phyloP scores from a whole-genome alignment of 345 rosid genomes.

The Linum lewisii region DNA sequence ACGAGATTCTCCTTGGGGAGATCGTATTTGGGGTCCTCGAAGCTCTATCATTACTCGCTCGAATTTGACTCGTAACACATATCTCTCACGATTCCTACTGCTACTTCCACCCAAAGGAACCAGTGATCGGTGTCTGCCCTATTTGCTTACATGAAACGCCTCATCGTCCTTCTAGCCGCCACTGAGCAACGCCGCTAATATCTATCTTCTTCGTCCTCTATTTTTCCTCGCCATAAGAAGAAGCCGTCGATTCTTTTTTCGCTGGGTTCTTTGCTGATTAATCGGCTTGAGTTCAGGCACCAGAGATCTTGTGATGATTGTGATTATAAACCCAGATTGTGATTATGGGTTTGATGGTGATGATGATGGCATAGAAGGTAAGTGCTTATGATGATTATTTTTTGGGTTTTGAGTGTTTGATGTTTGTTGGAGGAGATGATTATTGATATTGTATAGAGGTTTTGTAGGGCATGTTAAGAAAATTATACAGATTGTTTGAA shows the following conservation, averaged over 20 bases:
- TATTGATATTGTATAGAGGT: too few relatives aligned
- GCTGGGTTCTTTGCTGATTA: slow-evolving; percentile 49
- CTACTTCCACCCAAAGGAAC: slow-evolving; percentile 68
- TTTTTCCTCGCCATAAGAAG: slow-evolving; percentile 35
- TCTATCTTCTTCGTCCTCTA: slow-evolving; percentile 26
- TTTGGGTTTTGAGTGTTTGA: too few relatives aligned
- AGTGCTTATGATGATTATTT: too few relatives aligned
- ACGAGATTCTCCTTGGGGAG: too few relatives aligned
- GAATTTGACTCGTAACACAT: too few relatives aligned
- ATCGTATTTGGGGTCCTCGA: too few relatives aligned
- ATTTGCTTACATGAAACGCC: slow-evolving; percentile 82
- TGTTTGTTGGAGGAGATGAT: too few relatives aligned
- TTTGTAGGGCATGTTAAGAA: too few relatives aligned
- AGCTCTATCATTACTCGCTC: too few relatives aligned
- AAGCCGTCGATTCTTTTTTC: slow-evolving; percentile 35
- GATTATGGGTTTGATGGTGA: slow-evolving; percentile 18
- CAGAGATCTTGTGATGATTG: slow-evolving; percentile 17
- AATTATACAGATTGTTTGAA: too few relatives aligned
- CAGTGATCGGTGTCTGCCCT: slow-evolving; percentile 67
- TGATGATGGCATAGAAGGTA: slow-evolving; percentile 72
- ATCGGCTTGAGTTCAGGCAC: slow-evolving; percentile 48
- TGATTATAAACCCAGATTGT: slow-evolving; percentile 1
- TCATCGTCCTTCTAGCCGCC: slow-evolving; percentile 53
- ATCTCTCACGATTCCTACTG: slow-evolving; percentile 46
- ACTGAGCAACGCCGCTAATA: slow-evolving; percentile 33